These are phyloP conservation scores for Pharus latifolius DNA, from an alignment of 176 grass and related monocot genomes.

Conservation along the genomic window DNA sequence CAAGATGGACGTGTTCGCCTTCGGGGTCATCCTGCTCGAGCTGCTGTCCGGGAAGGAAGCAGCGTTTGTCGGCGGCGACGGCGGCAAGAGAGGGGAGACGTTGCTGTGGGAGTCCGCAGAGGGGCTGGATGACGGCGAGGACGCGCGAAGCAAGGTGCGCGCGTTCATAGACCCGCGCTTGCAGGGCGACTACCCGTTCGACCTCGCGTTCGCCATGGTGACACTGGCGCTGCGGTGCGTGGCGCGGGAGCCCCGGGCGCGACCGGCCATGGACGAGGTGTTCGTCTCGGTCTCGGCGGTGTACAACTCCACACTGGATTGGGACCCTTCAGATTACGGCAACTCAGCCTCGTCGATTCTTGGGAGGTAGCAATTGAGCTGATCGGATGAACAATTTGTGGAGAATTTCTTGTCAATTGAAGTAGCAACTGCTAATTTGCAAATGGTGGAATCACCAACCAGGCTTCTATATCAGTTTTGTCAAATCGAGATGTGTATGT, in stretches of 20 bases:
- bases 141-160: constrained; percentile 31
- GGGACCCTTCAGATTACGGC: constrained; percentile 41
- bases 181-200: constrained; percentile 48
- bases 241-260: constrained; percentile 29
- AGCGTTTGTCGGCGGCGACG: constrained; percentile 9
- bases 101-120: constrained; percentile 44
- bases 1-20: constrained; percentile 73
- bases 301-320: constrained; percentile 51
- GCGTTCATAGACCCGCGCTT: constrained; percentile 50
- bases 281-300: constrained; percentile 45
- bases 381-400: neutral
- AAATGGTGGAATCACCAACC: too few relatives aligned
- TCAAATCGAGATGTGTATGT: too few relatives aligned
- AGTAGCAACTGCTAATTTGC: neutral
- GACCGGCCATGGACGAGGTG: constrained; percentile 41
- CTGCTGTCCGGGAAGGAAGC: constrained; percentile 75
- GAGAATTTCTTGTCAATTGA: neutral
- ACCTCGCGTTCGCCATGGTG: constrained; percentile 50
- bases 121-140: constrained; percentile 27
- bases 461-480: too few relatives aligned
- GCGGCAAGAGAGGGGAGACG: neutral
- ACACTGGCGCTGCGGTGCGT: constrained; percentile 63
- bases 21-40: constrained; percentile 76
- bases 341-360: constrained; percentile 37
- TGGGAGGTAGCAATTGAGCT: constrained; percentile 6